Evolutionary conservation across 768 basidiomycete species (phyloP), one percentile per base, ranked within the genome.

Genomic region (Sutorius australiensis): DNA sequence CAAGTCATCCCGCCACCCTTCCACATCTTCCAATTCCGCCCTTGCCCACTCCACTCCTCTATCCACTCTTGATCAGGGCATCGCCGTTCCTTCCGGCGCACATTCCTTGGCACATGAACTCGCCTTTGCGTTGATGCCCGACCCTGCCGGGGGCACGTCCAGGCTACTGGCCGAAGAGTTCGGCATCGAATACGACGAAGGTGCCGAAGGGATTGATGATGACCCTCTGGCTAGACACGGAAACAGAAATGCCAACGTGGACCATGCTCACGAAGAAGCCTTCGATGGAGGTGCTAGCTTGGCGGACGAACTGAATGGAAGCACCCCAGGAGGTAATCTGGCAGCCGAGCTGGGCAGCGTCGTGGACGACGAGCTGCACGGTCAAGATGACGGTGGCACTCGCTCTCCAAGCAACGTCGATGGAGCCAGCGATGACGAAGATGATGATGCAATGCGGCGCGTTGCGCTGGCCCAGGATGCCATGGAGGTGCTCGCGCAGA

Each of bases 181-280:
- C 57, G 91, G 91, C 10, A 86, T 93, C 56, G 91, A 92, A 64
- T 92, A 88, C 58, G 91, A 92, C 56, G 89, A 91, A 65, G 89
- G 87, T 41, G 87, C 87, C 28, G 88, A 91, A 70, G 88, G 87
- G 36, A 88, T 87, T 51, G 90, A 80, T 51, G 67, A 64, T 32
- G 56, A 55, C 41, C 58, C 55, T 30, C 58, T 67, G 21, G 71
- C 46, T n/a, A 45, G 40, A 37, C 63, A 63, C 33, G 27, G 73
- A 55, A 59, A 64, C 28, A 66, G 70, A 36, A 55, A 64, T 3
- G 56, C 57, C 14, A 40, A 66, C 17, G 57, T 68, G 7, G 69
- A 72, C 19, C 67, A 72, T 34, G 57, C 61, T 30, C 63, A 71
- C 12, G 72, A 70, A 39, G 53, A 59, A 30, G 63, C 67, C 45